Evolutionary conservation across 306 rosid genomes (phyloP), one percentile per base, ranked within the genome.

Genomic region (Malus sylvestris): DNA sequence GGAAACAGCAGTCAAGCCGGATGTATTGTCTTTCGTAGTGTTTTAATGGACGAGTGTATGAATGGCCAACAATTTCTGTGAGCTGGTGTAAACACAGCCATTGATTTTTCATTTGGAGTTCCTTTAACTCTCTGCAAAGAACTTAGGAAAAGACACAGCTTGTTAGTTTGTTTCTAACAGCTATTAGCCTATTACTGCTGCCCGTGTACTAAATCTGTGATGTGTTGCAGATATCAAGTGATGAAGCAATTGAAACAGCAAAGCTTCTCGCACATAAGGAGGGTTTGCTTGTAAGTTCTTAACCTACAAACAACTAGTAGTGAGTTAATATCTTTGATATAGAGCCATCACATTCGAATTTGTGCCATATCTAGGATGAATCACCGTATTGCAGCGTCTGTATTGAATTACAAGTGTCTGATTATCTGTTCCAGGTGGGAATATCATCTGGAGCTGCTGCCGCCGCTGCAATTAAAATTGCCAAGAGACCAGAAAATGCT

Each of bases 361-460:
- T 70, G 32, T 65, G 35, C 51, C 67, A 62, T 55, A 66, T 4
- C 42, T 25, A 25, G 53, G 40, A 68, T 49, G 44, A 42, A 67
- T 75, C 27, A 44, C 23, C 27, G 18, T 65, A 11, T 38, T 40
- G 61, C 57, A 25, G 72, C 33, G 55, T 14, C 14, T n/a, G 5
- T 33, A 15, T 23, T 23, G 68, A 51, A 52, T 65, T 74, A 46
- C 67, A 71, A 23, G 55, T 66, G 65, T 66, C 72, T 72, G 38
- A 70, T 57, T 18, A 29, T 55, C 77, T 71, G 53, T 74, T 80
- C 65, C 75, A 91, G 96, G 96, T 88, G 75, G 93, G 96, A 72
- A 87, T 91, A 76, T 88, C 96, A 57, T 87, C 91, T 44, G 96
- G 93, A 68, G 96, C 93, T 63, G 93, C 93, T 3, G 86, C 96